A percentile compares a stretch with the other conserved stretches of the same genome.
These are phyloP conservation scores for Mortierella sp. DNA, from an alignment of 371 early-diverging fungal genomes.

Conservation along the genomic window DNA sequence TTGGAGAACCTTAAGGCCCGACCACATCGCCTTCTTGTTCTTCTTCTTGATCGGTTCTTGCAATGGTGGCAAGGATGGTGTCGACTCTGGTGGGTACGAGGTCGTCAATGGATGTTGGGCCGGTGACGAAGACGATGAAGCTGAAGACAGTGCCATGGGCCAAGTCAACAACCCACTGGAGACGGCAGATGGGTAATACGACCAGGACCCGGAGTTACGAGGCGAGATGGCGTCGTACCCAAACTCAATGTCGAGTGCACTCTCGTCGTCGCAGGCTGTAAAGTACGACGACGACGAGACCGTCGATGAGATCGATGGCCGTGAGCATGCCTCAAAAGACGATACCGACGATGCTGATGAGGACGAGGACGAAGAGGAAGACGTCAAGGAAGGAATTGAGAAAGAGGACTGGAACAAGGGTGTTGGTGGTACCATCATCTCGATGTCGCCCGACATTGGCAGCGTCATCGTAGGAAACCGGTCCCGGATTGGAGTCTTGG, in stretches of 20 bases:
- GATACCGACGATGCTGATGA: conserved; percentile 44
- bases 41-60: conserved; percentile 19
- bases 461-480: conserved; percentile 28
- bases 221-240: conserved; percentile 19
- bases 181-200: conserved; percentile 1
- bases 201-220: conserved; percentile 39
- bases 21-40: conserved; percentile 25
- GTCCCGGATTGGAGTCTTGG: conserved; percentile 41
- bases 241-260: background rate
- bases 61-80: background rate
- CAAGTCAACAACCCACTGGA: background rate
- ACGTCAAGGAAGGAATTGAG: conserved; percentile 21
- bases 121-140: background rate
- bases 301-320: conserved; percentile 26
- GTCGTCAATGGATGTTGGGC: conserved; percentile 1
- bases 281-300: conserved; percentile 25
- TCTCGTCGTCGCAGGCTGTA: conserved; percentile 36
- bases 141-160: background rate
- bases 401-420: conserved; percentile 41
- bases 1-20: conserved; percentile 30
- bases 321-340: conserved; percentile 34
- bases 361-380: conserved; percentile 22
- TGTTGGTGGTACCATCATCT: conserved; percentile 47
- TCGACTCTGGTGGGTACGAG: background rate
- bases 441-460: conserved; percentile 10